Conservation (phyloP, 1,139 yeast genomes). For the Blastobotrys apis region DNA sequence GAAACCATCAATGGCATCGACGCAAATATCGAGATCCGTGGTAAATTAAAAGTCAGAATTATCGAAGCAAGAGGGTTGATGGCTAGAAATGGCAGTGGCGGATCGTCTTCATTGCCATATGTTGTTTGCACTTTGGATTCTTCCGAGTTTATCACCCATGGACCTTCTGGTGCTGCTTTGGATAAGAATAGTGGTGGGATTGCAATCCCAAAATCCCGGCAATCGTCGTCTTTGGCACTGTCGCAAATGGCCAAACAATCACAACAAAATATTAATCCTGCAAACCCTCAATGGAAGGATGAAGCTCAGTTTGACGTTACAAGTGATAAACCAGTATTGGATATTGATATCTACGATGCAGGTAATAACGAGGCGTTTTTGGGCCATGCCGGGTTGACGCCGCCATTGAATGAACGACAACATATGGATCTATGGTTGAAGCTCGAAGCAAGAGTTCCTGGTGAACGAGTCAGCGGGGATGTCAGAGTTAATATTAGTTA, state of each 20-base stretch:
- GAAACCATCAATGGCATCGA: background rate
- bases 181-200: conserved; percentile 33
- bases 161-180: conserved; percentile 33
- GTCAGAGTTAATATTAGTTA: conserved; percentile 72
- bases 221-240: conserved; percentile 60
- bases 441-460: conserved; percentile 66
- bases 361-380: conserved; percentile 75
- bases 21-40: conserved; percentile 34
- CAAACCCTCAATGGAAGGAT: conserved; percentile 63
- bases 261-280: conserved; percentile 1
- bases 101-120: conserved; percentile 60
- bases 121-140: conserved; percentile 93
- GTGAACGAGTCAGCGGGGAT: conserved; percentile 74
- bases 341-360: conserved; percentile 83
- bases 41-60: conserved; percentile 76
- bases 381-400: conserved; percentile 76
- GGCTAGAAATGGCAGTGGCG: conserved; percentile 37
- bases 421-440: conserved; percentile 59
- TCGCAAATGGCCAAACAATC: conserved; percentile 34
- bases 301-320: conserved; percentile 90
- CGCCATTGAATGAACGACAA: conserved; percentile 52
- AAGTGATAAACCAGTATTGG: conserved; percentile 66
- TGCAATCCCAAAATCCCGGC: conserved; percentile 44
- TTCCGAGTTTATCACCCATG: conserved; percentile 82
- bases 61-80: conserved; percentile 72